Evolutionary conservation across 1,284 basidiomycete genomes (phyloP), one percentile per base, ranked within the genome.

Genomic region (Ceratobasidium sp.): DNA sequence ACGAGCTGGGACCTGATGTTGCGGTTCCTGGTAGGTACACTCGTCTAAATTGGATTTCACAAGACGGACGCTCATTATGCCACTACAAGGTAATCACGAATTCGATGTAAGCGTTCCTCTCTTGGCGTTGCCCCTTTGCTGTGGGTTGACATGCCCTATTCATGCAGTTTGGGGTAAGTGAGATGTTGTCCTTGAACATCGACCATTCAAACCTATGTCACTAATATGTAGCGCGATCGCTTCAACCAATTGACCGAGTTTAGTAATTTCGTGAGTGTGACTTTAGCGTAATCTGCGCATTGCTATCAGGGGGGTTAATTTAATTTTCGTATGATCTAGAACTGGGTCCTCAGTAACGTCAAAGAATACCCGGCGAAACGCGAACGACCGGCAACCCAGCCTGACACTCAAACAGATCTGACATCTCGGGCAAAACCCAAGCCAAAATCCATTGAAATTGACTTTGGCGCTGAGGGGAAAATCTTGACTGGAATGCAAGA

Each of bases 41-140:
- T 29, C 27, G 2, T 15, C 38, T 6, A 20, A 25, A 55, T 8
- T 8, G 8, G 13, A n/a, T n/a, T n/a, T n/a, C n/a, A n/a, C n/a
- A n/a, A 12, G 12, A 13, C 29, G 17, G 22, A 6, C 20, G n/a
- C 3, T 17, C 5, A 34, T n/a, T 55, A 27, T 42, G 25, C 35
- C 6, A 15, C 6, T 10, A 17, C 52, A 13, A 60, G 57, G 57
- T 17, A 47, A 60, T 12, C 57, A 60, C 29, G 57, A 60, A 22
- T 60, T 60, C 20, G 57, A 60, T 32, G 43, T 60, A 27, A 60
- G 57, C 43, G 20, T n/a, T 40, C 17, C 7, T 29, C 57, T 17
- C 8, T 6, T 3, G 3, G 2, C 13, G 15, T 7, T 32, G 25
- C 20, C 34, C 43, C 17, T 5, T 4, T 29, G 40, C 8, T 20